These are phyloP conservation scores for Eucalyptus leucophloia DNA, from an alignment of 345 rosid species.

Conservation along the genomic window DNA sequence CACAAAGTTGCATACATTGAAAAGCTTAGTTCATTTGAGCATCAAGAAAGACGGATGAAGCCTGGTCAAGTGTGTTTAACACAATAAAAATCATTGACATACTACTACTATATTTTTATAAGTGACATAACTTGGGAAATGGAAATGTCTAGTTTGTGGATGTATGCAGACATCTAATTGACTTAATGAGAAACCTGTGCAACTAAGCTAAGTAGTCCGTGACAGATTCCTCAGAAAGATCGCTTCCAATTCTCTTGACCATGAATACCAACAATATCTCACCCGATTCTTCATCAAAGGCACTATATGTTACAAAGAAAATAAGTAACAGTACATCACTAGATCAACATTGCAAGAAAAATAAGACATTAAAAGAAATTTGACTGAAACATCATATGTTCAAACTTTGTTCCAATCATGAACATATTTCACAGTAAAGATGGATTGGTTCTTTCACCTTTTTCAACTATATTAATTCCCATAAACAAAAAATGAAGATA, in stretches of 20 bases:
- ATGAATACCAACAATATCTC: constrained; percentile 80
- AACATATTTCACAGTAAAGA: background rate
- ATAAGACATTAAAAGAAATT: background rate
- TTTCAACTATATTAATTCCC: background rate
- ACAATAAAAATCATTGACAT: background rate
- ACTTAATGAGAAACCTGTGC: constrained; percentile 19
- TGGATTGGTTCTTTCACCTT: background rate
- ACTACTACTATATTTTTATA: too few relatives aligned
- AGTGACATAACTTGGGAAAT: background rate
- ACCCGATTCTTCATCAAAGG: constrained; percentile 32
- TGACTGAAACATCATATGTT: background rate
- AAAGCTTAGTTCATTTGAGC: background rate
- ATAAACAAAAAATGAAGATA: background rate
- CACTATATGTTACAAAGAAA: constrained; percentile 8
- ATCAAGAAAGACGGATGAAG: background rate
- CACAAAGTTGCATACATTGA: background rate
- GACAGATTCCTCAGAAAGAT: constrained; percentile 15
- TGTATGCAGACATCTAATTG: background rate
- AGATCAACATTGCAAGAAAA: background rate
- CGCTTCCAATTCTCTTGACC: constrained; percentile 34
- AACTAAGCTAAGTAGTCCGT: constrained; percentile 29
- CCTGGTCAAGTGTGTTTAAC: background rate
- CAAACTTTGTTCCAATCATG: too few relatives aligned
- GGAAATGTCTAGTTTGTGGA: background rate
- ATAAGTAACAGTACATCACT: background rate